Conservation (phyloP, 2,329 filamentous ascomycete species). For the Blastomyces gilchristii region DNA sequence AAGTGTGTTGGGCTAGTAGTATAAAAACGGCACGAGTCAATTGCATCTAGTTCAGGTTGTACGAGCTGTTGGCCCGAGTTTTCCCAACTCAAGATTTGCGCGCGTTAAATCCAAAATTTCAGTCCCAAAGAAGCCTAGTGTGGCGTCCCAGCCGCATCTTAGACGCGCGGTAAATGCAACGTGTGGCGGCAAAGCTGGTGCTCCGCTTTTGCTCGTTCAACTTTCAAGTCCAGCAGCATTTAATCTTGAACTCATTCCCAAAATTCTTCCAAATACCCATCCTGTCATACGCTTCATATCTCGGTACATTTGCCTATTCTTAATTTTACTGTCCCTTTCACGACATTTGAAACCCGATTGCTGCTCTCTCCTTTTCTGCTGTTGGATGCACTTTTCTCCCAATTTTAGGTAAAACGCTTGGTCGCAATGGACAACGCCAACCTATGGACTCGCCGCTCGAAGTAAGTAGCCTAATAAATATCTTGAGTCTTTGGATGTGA, state of each 20-base stretch:
- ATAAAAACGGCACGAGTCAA: background rate
- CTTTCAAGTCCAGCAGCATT: slow-evolving; percentile 3
- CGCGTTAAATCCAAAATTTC: background rate
- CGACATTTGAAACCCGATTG: background rate
- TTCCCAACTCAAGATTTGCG: background rate
- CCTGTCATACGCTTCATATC: background rate
- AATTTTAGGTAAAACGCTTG: background rate
- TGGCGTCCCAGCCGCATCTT: background rate
- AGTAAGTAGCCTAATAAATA: slow-evolving; percentile 28
- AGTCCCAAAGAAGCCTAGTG: slow-evolving; percentile 3
- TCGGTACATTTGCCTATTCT: background rate
- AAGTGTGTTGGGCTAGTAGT: background rate
- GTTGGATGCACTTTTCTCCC: slow-evolving; percentile 1
- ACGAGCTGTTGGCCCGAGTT: background rate
- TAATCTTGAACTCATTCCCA: slow-evolving; percentile 2
- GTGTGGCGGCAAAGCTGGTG: slow-evolving; percentile 9
- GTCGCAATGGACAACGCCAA: slow-evolving; percentile 39
- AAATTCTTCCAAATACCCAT: background rate
- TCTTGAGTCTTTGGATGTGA: slow-evolving; percentile 5
- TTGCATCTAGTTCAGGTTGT: background rate
- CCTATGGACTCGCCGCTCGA: slow-evolving; percentile 40
- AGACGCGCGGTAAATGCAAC: background rate
- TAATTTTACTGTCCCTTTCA: background rate
- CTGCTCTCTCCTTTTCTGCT: background rate
- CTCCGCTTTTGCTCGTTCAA: slow-evolving; percentile 1